These are phyloP conservation scores for Vigna reflexopilosa DNA, from an alignment of 306 rosid species.

Conservation along the genomic window DNA sequence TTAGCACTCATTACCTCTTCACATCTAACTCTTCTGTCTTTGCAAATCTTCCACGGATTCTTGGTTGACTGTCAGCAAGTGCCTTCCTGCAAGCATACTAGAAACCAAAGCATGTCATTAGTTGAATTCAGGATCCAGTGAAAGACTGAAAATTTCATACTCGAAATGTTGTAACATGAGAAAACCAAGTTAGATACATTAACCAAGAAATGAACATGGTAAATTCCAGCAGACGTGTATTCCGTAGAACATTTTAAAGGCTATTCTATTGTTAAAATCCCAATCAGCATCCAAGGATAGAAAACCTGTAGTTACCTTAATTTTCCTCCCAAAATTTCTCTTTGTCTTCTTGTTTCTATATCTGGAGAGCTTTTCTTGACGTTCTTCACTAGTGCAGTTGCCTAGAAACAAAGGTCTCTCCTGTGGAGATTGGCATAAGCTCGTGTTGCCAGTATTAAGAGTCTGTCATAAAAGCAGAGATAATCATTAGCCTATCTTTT, in stretches of 20 bases:
- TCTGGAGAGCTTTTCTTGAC: slow-evolving; percentile 87
- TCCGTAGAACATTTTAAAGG: neutral
- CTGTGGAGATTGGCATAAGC: slow-evolving; percentile 56
- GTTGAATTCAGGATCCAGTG: neutral
- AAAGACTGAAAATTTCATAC: slow-evolving; percentile 16
- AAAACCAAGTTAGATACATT: neutral
- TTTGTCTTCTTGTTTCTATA: slow-evolving; percentile 87
- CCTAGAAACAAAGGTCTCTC: slow-evolving; percentile 64
- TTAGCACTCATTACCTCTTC: slow-evolving; percentile 59
- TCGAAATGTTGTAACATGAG: slow-evolving; percentile 11
- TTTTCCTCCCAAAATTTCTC: slow-evolving; percentile 95
- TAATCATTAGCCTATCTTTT: slow-evolving; percentile 51
- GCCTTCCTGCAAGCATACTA: slow-evolving; percentile 99
- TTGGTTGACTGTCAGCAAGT: slow-evolving; percentile 95
- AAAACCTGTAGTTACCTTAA: slow-evolving; percentile 65
- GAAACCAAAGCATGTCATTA: slow-evolving; percentile 33
- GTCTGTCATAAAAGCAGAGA: slow-evolving; percentile 72
- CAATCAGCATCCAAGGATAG: neutral
- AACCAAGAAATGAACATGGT: neutral
- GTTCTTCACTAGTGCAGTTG: slow-evolving; percentile 85
- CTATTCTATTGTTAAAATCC: neutral
- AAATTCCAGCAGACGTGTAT: neutral
- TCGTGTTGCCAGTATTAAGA: slow-evolving; percentile 64
- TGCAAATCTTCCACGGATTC: slow-evolving; percentile 98
- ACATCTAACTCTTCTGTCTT: slow-evolving; percentile 70